These are phyloP conservation scores for Brassica nigra DNA, from an alignment of 345 rosid species.

Conservation along the genomic window DNA sequence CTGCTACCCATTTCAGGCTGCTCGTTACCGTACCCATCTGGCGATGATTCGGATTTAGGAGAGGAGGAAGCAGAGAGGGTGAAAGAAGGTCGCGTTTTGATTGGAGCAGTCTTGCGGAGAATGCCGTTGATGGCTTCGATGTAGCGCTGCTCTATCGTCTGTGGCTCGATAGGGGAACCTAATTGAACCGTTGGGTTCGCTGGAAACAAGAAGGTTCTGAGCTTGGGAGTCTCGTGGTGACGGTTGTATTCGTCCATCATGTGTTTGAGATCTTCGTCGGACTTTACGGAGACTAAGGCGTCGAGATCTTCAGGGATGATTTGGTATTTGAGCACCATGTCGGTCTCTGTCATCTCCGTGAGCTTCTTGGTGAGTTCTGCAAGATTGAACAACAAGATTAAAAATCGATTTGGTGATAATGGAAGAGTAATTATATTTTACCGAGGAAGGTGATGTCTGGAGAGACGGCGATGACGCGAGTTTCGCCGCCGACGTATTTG, in stretches of 20 bases:
- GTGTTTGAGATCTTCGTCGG: conserved; percentile 76
- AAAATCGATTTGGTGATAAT: neutral
- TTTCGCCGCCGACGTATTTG: conserved; percentile 91
- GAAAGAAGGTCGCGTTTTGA: conserved; percentile 44
- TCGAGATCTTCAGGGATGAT: conserved; percentile 75
- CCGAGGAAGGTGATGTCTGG: conserved; percentile 63
- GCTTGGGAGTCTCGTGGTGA: conserved; percentile 57
- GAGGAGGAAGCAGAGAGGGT: conserved; percentile 68
- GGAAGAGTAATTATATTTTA: conserved; percentile 16
- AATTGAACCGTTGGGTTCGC: conserved; percentile 43
- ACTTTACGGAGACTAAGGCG: conserved; percentile 67
- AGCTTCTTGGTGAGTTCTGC: conserved; percentile 80
- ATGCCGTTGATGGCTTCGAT: conserved; percentile 79
- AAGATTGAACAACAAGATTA: neutral
- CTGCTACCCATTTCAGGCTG: conserved; percentile 36
- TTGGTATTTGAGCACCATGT: conserved; percentile 69
- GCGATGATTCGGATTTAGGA: conserved; percentile 64
- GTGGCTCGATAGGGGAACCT: conserved; percentile 39
- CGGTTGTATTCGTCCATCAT: conserved; percentile 78
- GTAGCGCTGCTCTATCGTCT: conserved; percentile 64
- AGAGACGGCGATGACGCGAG: conserved; percentile 73
- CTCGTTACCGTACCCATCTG: conserved; percentile 46
- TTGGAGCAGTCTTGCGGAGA: conserved; percentile 19
- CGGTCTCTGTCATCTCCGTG: conserved; percentile 50
- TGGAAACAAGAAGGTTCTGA: conserved; percentile 73